Evolutionary conservation across 2,329 filamentous ascomycete species (phyloP).

Genomic region (Leptosphaerulina australis): DNA sequence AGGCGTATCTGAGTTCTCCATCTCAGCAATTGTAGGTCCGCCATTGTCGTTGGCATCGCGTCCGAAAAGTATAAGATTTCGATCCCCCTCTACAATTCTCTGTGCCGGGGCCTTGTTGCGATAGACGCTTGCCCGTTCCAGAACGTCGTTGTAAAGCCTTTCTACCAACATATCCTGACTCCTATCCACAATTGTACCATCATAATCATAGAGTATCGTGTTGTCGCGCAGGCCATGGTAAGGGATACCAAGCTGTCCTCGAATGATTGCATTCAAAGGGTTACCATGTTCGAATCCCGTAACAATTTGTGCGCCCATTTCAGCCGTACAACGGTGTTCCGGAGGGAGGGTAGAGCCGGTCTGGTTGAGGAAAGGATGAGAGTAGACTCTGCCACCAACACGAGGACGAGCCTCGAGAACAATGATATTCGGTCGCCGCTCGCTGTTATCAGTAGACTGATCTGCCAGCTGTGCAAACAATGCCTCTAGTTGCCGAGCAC

Average conservation of each 20-base stretch:
- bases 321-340: slow-evolving; percentile 75
- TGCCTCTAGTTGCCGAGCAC: slow-evolving; percentile 88
- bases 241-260: slow-evolving; percentile 84
- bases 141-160: slow-evolving; percentile 90
- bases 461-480: slow-evolving; percentile 80
- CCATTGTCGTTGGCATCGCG: slow-evolving; percentile 68
- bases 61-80: slow-evolving; percentile 79
- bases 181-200: slow-evolving; percentile 77
- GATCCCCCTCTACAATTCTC: slow-evolving; percentile 80
- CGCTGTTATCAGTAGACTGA: slow-evolving; percentile 67
- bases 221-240: slow-evolving; percentile 81
- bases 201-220: slow-evolving; percentile 87
- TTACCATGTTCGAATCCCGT: slow-evolving; percentile 97
- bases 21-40: slow-evolving; percentile 71
- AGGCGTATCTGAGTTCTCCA: slow-evolving; percentile 70
- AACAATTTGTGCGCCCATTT: slow-evolving; percentile 98
- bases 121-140: slow-evolving; percentile 89
- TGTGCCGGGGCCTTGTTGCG: slow-evolving; percentile 76
- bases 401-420: slow-evolving; percentile 86
- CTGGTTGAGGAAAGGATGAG: slow-evolving; percentile 70
- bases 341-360: slow-evolving; percentile 58
- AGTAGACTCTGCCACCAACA: slow-evolving; percentile 92
- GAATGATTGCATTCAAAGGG: slow-evolving; percentile 86
- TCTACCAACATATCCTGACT: slow-evolving; percentile 82
- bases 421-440: slow-evolving; percentile 74